Conservation (phyloP, 2,329 filamentous ascomycete species). For the Paecilomyces sp. region DNA sequence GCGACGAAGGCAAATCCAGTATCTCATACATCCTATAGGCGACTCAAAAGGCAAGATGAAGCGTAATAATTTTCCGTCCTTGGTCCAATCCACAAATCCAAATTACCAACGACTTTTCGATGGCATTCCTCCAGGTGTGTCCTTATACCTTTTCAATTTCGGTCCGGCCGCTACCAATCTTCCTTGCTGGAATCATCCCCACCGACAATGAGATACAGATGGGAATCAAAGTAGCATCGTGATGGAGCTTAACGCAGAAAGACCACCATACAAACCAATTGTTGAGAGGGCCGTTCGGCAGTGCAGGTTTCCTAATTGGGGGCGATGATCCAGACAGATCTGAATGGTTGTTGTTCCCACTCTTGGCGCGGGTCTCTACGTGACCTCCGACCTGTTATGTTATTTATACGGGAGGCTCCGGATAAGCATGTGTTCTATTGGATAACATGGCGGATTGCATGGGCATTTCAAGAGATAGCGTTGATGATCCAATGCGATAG, state of each 20-base stretch:
- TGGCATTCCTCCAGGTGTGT: not conserved
- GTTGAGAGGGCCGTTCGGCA: not conserved
- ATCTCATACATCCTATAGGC: not conserved
- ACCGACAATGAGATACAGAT: not conserved
- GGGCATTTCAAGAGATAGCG: not conserved
- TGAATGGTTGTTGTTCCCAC: not conserved
- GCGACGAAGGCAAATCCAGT: not conserved
- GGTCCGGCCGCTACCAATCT: not conserved
- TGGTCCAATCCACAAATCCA: not conserved
- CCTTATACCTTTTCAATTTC: not conserved
- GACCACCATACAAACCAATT: not conserved
- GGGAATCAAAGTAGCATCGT: not conserved
- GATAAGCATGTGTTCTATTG: not conserved
- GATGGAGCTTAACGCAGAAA: not conserved
- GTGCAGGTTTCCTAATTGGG: slow-evolving; percentile 14
- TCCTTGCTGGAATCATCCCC: not conserved
- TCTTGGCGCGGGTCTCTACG: not conserved
- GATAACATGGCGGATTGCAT: not conserved
- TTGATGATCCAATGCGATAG: not conserved
- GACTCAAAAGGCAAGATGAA: not conserved
- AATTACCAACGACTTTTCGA: not conserved
- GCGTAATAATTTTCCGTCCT: not conserved
- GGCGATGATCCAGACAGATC: slow-evolving; percentile 14
- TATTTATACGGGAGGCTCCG: not conserved
- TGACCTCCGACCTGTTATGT: not conserved